phyloP scores from a whole-genome alignment of 2,329 filamentous ascomycete genomes.

The Sarocladium brachiariae region DNA sequence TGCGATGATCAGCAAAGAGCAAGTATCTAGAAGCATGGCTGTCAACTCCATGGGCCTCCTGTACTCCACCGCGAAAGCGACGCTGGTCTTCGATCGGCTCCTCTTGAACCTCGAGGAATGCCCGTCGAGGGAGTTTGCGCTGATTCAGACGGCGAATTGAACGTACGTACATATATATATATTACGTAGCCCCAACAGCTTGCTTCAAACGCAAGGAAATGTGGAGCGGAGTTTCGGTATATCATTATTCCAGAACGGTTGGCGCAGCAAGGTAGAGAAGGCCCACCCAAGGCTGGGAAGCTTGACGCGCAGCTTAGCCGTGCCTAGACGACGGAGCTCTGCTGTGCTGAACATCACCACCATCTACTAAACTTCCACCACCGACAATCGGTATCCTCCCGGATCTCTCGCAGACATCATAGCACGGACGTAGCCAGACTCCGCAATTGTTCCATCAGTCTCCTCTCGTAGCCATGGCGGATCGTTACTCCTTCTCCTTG shows the following conservation, averaged over 20 bases:
- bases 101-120: neutral
- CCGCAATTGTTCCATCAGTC: neutral
- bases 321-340: slow-evolving; percentile 9
- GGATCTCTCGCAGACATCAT: neutral
- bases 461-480: slow-evolving; percentile 62
- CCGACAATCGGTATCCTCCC: neutral
- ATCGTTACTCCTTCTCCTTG: slow-evolving; percentile 98
- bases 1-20: no score
- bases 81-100: no score
- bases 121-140: neutral
- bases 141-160: no score
- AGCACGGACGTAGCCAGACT: neutral
- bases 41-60: no score
- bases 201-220: no score
- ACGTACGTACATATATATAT: no score
- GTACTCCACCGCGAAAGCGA: no score
- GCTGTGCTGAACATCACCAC: slow-evolving; percentile 6
- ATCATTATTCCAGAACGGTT: neutral
- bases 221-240: slow-evolving; percentile 7
- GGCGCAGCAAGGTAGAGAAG: neutral
- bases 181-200: no score
- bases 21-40: no score
- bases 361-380: slow-evolving; percentile 6
- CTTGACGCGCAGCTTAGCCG: slow-evolving; percentile 11
- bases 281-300: slow-evolving; percentile 7